These are phyloP conservation scores for Pascua sp. DNA, from an alignment of 1,284 basidiomycete genomes.

Conservation along the genomic window DNA sequence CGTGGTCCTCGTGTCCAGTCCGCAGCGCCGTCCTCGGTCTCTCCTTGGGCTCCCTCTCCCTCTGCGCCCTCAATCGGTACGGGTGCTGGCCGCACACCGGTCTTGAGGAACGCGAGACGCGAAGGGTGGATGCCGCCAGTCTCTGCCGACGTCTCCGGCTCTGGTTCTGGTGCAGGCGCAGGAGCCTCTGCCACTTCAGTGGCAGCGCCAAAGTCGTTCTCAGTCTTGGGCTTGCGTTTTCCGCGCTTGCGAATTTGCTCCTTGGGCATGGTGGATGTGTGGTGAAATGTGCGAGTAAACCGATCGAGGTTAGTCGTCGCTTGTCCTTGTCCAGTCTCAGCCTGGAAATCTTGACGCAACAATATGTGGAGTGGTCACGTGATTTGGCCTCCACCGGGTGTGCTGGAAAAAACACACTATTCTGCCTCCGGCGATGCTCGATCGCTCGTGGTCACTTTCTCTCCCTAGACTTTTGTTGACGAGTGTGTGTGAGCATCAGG, in stretches of 20 bases:
- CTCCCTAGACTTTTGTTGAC: too few relatives aligned
- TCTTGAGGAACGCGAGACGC: conserved; percentile 35
- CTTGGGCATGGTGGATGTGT: conserved; percentile 38
- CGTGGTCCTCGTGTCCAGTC: conserved; percentile 39
- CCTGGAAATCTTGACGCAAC: too few relatives aligned
- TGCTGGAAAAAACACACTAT: too few relatives aligned
- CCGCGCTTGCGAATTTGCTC: conserved; percentile 49
- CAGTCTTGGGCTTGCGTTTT: conserved; percentile 45
- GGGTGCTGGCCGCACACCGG: conserved; percentile 17
- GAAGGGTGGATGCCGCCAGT: conserved; percentile 39
- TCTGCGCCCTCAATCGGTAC: conserved; percentile 1
- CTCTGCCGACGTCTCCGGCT: conserved; percentile 3
- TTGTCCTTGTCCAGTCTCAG: too few relatives aligned
- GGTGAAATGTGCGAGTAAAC: background rate
- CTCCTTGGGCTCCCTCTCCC: conserved; percentile 8
- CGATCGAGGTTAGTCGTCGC: background rate
- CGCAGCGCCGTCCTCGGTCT: conserved; percentile 15
- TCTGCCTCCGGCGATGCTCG: too few relatives aligned
- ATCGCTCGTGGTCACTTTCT: too few relatives aligned
- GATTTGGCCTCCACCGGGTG: too few relatives aligned
- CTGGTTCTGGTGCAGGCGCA: conserved; percentile 1
- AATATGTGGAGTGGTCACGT: too few relatives aligned
- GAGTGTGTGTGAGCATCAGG: too few relatives aligned
- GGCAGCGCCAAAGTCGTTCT: conserved; percentile 15
- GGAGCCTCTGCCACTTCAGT: background rate